Evolutionary conservation across 805 yeast species (phyloP).

Genomic region (Saccharomycopsis oosterbeekiorum): DNA sequence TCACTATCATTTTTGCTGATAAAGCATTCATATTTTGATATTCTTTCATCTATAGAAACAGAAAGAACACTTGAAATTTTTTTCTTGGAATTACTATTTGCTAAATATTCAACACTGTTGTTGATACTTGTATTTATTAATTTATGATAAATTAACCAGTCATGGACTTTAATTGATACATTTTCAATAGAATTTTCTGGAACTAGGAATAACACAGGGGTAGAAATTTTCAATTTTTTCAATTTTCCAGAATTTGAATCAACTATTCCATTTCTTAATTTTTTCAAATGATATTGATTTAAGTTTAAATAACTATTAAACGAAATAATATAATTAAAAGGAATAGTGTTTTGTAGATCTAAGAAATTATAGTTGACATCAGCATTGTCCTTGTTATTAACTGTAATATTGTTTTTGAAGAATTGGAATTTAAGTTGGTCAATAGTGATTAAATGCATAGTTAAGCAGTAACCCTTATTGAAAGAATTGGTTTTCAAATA

Average conservation of each 20-base stretch:
- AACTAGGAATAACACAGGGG: constrained; percentile 38
- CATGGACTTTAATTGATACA: constrained; percentile 22
- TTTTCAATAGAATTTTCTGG: constrained; percentile 39
- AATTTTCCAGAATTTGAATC: neutral
- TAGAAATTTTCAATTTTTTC: neutral
- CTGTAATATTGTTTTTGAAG: constrained; percentile 1
- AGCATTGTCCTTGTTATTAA: neutral
- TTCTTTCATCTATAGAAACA: neutral
- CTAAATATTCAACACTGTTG: neutral
- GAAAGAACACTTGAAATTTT: neutral
- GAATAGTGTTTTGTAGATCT: constrained; percentile 9
- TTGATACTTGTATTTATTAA: constrained; percentile 9
- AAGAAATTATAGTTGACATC: constrained; percentile 9
- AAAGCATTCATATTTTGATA: neutral
- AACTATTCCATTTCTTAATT: constrained; percentile 19
- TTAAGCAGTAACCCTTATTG: constrained; percentile 13
- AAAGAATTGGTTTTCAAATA: constrained; percentile 3
- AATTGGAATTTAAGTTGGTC: constrained; percentile 17
- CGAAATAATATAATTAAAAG: constrained; percentile 36
- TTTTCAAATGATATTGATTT: constrained; percentile 24
- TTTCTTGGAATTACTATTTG: neutral
- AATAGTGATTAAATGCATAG: constrained; percentile 15
- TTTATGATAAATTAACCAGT: constrained; percentile 15
- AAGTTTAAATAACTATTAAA: constrained; percentile 35
- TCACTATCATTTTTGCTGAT: neutral